Base-by-base conservation (phyloP, 306 rosid species). In the Argentina anserina region DNA sequence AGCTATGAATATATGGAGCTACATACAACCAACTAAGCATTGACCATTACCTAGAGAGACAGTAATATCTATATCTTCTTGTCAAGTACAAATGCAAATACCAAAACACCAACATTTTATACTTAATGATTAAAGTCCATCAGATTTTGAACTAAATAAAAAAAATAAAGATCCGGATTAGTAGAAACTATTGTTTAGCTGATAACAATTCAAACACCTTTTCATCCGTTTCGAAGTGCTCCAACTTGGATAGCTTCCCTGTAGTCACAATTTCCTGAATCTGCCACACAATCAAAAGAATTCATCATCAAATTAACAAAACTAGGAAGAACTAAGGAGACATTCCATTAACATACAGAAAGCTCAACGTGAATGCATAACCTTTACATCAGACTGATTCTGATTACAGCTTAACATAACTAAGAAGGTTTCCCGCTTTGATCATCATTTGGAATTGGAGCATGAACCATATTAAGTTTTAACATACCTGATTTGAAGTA, bases 231-330 rank as follows among this genome's bases (percentile, higher is more conserved):
- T 89, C 92, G 50, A 91, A 94, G 84, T 91, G 91, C 74, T 91
- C 96, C 87, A 94, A 77, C 80, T 94, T 94, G 28, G 91, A 89
- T 67, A 94, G 78, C 82, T 89, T 94, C 69, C 96, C 97, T 37
- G 89, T 89, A 43, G 92, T 85, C 73, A 91, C 86, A 73, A 94
- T 94, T 92, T 91, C 98, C 78, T 94, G 97, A 82, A 94, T 86
- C 98, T 91, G 92, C 82, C 80, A 67, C 43, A 79, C 75, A 69
- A 73, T 39, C 52, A 74, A 66, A 17, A 52, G 70, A 71, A 69
- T 82, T 52, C 41, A 20, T 75, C 69, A 73, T 78, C 76, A 79
- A 26, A 47, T 58, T 59, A 55, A 56, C 29, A 20, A 75, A 64
- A 29, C 34, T 20, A 45, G 59, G 65, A 73, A 71, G 55, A n/a